phyloP scores from a whole-genome alignment of 1,139 yeast species.

The Debaryomyces subglobosus region DNA sequence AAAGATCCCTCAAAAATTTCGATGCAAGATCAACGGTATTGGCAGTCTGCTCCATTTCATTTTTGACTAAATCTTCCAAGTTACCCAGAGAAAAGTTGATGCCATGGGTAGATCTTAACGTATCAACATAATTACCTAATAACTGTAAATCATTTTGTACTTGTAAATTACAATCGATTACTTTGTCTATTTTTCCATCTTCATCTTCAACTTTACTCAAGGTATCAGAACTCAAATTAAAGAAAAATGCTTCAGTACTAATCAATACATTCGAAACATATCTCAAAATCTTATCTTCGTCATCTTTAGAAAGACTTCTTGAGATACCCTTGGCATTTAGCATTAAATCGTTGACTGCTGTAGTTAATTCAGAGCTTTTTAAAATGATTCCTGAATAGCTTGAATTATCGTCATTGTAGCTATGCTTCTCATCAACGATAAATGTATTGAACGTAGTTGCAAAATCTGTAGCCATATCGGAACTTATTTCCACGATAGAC shows the following conservation, averaged over 20 bases:
- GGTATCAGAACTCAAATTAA: conserved; percentile 56
- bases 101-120: conserved; percentile 47
- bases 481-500: conserved; percentile 71
- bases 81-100: conserved; percentile 53
- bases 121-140: conserved; percentile 58
- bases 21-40: conserved; percentile 70
- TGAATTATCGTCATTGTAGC: conserved; percentile 61
- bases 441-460: conserved; percentile 77
- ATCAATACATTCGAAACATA: conserved; percentile 62
- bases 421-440: conserved; percentile 72
- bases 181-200: conserved; percentile 71
- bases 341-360: conserved; percentile 66
- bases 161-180: conserved; percentile 73
- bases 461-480: conserved; percentile 77
- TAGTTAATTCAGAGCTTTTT: conserved; percentile 67
- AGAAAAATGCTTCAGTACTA: conserved; percentile 64
- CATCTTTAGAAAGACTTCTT: conserved; percentile 54
- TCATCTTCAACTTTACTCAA: conserved; percentile 56
- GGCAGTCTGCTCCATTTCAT: conserved; percentile 74
- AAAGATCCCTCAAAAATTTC: conserved; percentile 55
- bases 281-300: conserved; percentile 54
- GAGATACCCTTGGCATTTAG: conserved; percentile 72
- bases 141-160: conserved; percentile 73
- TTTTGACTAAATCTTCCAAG: conserved; percentile 69
- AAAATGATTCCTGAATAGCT: conserved; percentile 59